Evolutionary conservation across 495 filamentous ascomycete species (phyloP), one percentile per base, ranked within the genome.

Genomic region (Stereocaulon alpinum): DNA sequence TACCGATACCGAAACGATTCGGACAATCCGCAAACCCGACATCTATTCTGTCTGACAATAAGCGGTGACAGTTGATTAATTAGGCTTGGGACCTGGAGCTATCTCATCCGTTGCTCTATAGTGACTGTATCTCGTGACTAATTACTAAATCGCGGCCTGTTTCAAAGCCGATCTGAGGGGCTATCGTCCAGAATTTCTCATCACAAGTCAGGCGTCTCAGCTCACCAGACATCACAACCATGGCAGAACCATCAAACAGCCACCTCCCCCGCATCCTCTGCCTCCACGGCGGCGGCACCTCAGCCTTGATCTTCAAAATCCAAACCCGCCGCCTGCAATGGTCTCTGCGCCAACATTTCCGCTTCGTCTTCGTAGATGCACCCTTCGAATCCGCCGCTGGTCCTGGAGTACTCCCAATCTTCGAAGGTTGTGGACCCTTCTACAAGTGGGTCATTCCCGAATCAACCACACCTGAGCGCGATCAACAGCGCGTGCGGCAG

Each of bases 391-490:
- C 62, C n/a, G 54, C 41, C 0, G 41, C 72, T 34, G 72, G 72
- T 4, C 71, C 72, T 0, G 72, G 67, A 11, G 67, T 74, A 3
- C 53, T 73, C 10, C 72, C 72, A 2, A 50, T 66, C 27, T 74
- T 74, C 48, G 70, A 68, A 44, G 68, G 58, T 50, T 68, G 64
- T 40, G 68, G 57, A 0, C 72, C 72, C 3, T 74, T 64, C 55
- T 59, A 49, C 20, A 58, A 64, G 0, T 74, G 72, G 72, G 32
- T 60, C 12, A 42, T 40, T 6, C 22, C 27, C 3, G 63, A 48
- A 9, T 56, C 41, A n/a, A n/a, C 30, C 18, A 48, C 50, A 30
- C 47, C 53, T 40, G 52, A 57, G 32, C 43, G 29, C 5, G 63
- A 49, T 34, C 61, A 47, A 51, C 32, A 40, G 22, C 49, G 52